Percentiles rank a stretch among this genome's conserved stretches.
These are phyloP conservation scores for Bruguiera hainesii DNA, from an alignment of 441 rosid genomes.

Conservation along the genomic window DNA sequence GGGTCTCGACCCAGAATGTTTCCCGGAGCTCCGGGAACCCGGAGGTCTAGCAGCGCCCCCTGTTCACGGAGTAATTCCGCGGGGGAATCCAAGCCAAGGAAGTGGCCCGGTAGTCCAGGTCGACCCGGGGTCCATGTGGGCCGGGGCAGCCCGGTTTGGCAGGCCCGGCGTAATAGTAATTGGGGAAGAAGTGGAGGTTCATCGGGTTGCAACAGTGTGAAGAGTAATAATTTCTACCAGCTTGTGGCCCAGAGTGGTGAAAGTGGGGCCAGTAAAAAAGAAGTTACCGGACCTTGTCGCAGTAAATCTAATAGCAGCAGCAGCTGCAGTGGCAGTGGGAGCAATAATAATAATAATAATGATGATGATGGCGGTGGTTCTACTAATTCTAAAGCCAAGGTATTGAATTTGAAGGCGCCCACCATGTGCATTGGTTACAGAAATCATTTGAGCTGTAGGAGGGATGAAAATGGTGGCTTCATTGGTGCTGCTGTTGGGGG, in stretches of 20 bases:
- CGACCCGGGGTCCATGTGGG: constrained; percentile 72
- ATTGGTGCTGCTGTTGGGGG: constrained; percentile 7
- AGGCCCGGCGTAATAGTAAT: constrained; percentile 40
- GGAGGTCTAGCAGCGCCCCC: constrained; percentile 88
- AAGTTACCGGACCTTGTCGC: constrained; percentile 25
- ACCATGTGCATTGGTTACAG: constrained; percentile 58
- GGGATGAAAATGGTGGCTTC: constrained; percentile 24
- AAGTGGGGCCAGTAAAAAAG: constrained; percentile 27
- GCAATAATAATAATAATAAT: neutral
- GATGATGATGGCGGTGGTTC: constrained; percentile 1
- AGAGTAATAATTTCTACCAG: neutral
- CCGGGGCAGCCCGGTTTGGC: constrained; percentile 87
- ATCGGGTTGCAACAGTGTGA: no score
- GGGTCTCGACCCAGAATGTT: constrained; percentile 52
- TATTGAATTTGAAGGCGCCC: constrained; percentile 64
- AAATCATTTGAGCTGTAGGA: constrained; percentile 62
- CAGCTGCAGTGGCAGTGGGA: neutral
- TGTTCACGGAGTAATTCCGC: constrained; percentile 87
- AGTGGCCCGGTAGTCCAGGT: constrained; percentile 73
- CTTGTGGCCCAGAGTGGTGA: constrained; percentile 33
- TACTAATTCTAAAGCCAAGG: constrained; percentile 33
- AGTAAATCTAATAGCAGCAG: constrained; percentile 18
- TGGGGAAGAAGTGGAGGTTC: neutral
- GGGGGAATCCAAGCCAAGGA: constrained; percentile 76
- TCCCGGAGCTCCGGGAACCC: constrained; percentile 34